Base-by-base conservation (phyloP, 1,139 yeast genomes). In the Blastobotrys apis region DNA sequence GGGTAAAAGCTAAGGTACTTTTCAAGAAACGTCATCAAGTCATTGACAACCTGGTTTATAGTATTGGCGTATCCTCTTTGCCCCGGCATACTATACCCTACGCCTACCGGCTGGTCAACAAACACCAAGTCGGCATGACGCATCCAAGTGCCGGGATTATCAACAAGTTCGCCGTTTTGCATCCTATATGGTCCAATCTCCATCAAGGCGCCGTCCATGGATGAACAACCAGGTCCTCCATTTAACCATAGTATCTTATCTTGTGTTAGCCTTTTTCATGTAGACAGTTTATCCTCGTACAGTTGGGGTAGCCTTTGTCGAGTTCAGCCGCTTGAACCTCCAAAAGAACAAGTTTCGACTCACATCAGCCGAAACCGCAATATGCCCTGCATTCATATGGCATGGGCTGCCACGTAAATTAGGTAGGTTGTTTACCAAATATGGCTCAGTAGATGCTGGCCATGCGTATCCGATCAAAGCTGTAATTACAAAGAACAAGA, bases 181-280 rank as follows among this genome's bases (percentile, higher is more conserved):
- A 16, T 87, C 72, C 96, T 69, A 47, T 87, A 77, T 0, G 98
- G 97, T 0, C 99, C 99, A 2, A 81, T 68, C 63, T 94, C 99
- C 77, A 92, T 78, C 51, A 92, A 63, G 0, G 95, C 96, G 3
- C 99, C 99, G 65, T 92, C 98, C 94, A 92, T 80, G 0, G 96
- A 87, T 2, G 97, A 87, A 63, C 99, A 92, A 0, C 99, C 99
- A 2, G 74, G 74, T 2, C 75, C 75, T 35, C 99, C 99, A 63
- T 94, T 92, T 26, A 92, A 73, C 98, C 98, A 92, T 48, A 88
- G 50, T 10, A 68, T 53, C 13, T 41, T 6, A 10, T 23, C 26
- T n/a, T n/a, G n/a, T 23, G 26, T 23, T 23, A 23, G 16, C 43
- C 57, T 57, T 10, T 29, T 49, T n/a, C 25, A 20, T 29, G 19